Base-by-base conservation (phyloP, 83 land plant species). In the Picea abies region DNA sequence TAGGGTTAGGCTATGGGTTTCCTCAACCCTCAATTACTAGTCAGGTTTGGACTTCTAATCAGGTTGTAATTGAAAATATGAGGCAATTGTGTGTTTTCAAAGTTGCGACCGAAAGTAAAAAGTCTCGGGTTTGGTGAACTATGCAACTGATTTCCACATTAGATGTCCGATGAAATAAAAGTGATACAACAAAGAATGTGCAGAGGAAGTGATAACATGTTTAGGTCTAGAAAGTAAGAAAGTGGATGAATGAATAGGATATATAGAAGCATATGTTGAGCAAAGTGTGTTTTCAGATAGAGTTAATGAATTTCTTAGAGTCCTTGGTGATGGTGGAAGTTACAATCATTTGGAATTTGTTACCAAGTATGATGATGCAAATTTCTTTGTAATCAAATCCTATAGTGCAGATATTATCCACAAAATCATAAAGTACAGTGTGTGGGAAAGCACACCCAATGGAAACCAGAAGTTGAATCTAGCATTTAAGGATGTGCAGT, bases 391-490 rank as follows among this genome's bases (percentile, higher is more conserved):
- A 29, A 29, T 29, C 29, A 29, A 29, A 29, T 29, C 0, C 0
- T 29, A 1, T 29, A 29, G 29, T 29, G 29, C 29, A 29, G 29
- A 29, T 29, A 29, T 0, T 29, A 29, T 29, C 29, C 29, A 29
- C 29, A 94, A 96, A 82, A 94, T 94, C 82, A 89, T 96, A 67
- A 96, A 96, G 84, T 94, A 96, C 79, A 86, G 79, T 84, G 95
- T 94, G 23, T 94, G 93, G 97, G 82, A 93, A 20, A 93, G 97
- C 69, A 94, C 95, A 26, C 91, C 89, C 23, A 85, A 82, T 70
- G 97, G 97, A 15, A 94, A 94, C 75, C 91, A 86, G 71, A 90
- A 94, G 72, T 81, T 94, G 26, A 90, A 88, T 81, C 88, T 87
- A 35, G 91, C 95, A 63, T 94, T 76, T 79, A 83, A 81, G 79